Evolutionary conservation across 2,329 filamentous ascomycete species (phyloP).

Genomic region (Plenodomus lindquistii): DNA sequence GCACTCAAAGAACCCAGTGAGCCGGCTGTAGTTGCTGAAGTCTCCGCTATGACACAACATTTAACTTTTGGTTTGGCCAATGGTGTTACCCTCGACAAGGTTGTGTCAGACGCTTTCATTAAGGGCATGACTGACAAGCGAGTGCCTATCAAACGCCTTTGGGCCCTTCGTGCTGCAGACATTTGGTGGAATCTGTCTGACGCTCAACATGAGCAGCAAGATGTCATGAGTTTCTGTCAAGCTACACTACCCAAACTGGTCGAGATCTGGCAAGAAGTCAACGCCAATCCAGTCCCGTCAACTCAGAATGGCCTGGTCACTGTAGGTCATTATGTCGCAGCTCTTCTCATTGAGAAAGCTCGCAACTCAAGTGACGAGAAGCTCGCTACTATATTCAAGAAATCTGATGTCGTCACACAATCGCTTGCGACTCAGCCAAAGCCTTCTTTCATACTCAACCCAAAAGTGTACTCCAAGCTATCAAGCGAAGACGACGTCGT

Average conservation of each 20-base stretch:
- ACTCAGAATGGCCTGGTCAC: conserved; percentile 82
- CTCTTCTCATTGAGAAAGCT: conserved; percentile 62
- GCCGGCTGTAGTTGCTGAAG: conserved; percentile 74
- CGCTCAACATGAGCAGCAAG: conserved; percentile 53
- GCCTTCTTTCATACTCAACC: conserved; percentile 83
- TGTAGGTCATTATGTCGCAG: conserved; percentile 73
- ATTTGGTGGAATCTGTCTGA: conserved; percentile 65
- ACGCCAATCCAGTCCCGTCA: conserved; percentile 75
- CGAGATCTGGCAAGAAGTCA: conserved; percentile 76
- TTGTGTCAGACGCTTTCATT: conserved; percentile 69
- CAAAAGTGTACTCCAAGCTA: conserved; percentile 82
- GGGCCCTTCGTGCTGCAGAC: conserved; percentile 76
- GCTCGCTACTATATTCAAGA: conserved; percentile 62
- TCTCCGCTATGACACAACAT: conserved; percentile 70
- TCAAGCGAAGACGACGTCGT: conserved; percentile 72
- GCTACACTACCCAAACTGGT: conserved; percentile 61
- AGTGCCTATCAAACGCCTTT: conserved; percentile 73
- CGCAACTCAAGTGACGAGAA: conserved; percentile 59
- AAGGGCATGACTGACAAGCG: conserved; percentile 91
- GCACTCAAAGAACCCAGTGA: conserved; percentile 89
- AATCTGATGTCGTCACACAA: conserved; percentile 65
- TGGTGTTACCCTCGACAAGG: conserved; percentile 64
- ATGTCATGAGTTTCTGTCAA: conserved; percentile 53
- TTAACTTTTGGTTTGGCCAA: conserved; percentile 65
- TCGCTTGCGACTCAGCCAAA: conserved; percentile 74